Conservation (phyloP, 129 eudicot species). For the Saussurea involucrata region DNA sequence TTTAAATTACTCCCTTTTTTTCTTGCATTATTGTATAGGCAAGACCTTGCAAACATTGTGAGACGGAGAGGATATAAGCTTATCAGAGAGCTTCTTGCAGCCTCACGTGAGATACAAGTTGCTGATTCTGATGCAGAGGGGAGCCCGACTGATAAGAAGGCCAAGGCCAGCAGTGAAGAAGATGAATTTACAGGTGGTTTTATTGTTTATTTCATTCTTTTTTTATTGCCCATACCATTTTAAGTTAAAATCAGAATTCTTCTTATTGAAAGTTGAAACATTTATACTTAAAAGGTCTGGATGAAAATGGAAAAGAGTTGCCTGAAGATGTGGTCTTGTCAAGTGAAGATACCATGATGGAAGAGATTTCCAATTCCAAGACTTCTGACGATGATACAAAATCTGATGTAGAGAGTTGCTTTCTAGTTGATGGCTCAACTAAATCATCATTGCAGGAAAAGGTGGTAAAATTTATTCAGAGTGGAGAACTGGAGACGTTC, state of each 20-base stretch:
- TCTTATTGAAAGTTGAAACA: background rate
- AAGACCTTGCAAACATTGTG: constrained; percentile 85
- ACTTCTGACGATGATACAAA: constrained; percentile 13
- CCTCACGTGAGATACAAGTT: constrained; percentile 28
- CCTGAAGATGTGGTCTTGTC: constrained; percentile 31
- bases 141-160: constrained; percentile 26
- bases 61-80: constrained; percentile 90
- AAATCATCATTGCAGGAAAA: constrained; percentile 59
- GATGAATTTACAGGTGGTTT: constrained; percentile 40
- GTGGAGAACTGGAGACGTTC: constrained; percentile 59
- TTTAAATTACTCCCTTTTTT: constrained; percentile 7
- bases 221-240: background rate
- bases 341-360: constrained; percentile 21
- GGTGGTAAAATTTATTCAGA: constrained; percentile 63
- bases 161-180: constrained; percentile 18
- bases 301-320: constrained; percentile 39
- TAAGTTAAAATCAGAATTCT: background rate
- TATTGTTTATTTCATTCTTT: background rate
- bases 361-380: constrained; percentile 11
- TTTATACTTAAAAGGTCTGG: constrained; percentile 47
- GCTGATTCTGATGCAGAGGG: constrained; percentile 29
- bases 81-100: constrained; percentile 63
- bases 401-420: constrained; percentile 13
- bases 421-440: constrained; percentile 20
- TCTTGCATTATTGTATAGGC: constrained; percentile 43